Conservation (phyloP, 169 alveolate genomes). For the Eimeria falciformis region DNA sequence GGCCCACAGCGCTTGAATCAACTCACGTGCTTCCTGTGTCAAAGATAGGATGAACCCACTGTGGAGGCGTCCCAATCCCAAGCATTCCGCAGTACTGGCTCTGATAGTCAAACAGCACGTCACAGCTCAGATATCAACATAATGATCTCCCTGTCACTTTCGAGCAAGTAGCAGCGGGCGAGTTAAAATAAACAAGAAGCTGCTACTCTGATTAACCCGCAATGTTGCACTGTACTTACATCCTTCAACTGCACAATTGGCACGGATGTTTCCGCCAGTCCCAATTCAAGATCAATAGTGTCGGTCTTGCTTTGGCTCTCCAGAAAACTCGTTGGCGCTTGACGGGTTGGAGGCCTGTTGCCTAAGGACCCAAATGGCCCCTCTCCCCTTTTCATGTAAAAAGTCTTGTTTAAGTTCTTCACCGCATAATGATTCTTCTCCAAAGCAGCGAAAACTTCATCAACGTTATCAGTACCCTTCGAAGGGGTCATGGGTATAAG, state of each 20-base stretch:
- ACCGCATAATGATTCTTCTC: conserved; percentile 61
- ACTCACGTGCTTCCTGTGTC: conserved; percentile 91
- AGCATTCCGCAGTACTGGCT: conserved; percentile 84
- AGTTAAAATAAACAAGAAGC: background rate
- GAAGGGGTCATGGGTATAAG: conserved; percentile 55
- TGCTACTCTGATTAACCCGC: background rate
- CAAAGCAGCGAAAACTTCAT: conserved; percentile 6
- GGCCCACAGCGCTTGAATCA: too few species aligned
- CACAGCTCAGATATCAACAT: background rate
- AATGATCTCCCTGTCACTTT: background rate
- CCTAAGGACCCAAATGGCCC: conserved; percentile 72
- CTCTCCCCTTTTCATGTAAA: conserved; percentile 54
- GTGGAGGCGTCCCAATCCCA: conserved; percentile 88
- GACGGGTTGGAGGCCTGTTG: background rate
- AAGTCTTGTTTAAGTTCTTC: background rate
- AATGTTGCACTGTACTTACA: background rate
- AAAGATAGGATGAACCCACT: conserved; percentile 85
- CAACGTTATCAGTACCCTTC: background rate
- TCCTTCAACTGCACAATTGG: conserved; percentile 76
- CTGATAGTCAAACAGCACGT: conserved; percentile 8
- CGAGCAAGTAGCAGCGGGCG: background rate
- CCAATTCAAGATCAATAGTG: conserved; percentile 9
- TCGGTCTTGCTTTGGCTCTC: background rate
- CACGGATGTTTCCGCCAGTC: conserved; percentile 70
- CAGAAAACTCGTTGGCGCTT: background rate